Percentiles rank a stretch among this genome's conserved stretches.
Evolutionary conservation across 1,284 basidiomycete genomes (phyloP).

Genomic region (Ceratobasidium sp.): DNA sequence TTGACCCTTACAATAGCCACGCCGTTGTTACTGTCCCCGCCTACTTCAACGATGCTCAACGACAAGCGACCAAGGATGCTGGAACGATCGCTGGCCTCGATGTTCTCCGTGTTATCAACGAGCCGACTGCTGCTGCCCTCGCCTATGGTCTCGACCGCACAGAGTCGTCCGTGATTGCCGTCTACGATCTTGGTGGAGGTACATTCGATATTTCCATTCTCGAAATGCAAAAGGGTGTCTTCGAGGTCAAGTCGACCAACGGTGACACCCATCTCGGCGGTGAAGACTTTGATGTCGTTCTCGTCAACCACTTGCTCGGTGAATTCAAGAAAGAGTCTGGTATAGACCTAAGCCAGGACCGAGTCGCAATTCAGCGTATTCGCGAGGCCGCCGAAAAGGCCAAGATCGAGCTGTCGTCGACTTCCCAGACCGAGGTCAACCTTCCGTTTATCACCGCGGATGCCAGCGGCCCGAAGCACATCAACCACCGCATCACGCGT

Average conservation of each 20-base stretch:
- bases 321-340: slow-evolving; percentile 96
- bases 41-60: slow-evolving; percentile 99
- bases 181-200: slow-evolving; percentile 95
- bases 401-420: slow-evolving; percentile 96
- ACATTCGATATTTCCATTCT: slow-evolving; percentile 98
- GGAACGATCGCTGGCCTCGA: slow-evolving; percentile 97
- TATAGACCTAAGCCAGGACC: slow-evolving; percentile 82
- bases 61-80: slow-evolving; percentile 97
- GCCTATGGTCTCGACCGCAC: slow-evolving; percentile 92
- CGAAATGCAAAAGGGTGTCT: slow-evolving; percentile 99
- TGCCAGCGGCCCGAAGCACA: slow-evolving; percentile 93
- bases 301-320: slow-evolving; percentile 86
- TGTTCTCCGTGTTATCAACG: slow-evolving; percentile 98
- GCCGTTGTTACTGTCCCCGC: slow-evolving; percentile 95
- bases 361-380: slow-evolving; percentile 99
- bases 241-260: slow-evolving; percentile 99
- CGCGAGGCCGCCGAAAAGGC: slow-evolving; percentile 99
- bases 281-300: slow-evolving; percentile 95
- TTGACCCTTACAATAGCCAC: slow-evolving; percentile 56
- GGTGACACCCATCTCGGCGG: slow-evolving; percentile 99
- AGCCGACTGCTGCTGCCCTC: slow-evolving; percentile 96
- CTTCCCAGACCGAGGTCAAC: slow-evolving; percentile 94
- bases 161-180: slow-evolving; percentile 89
- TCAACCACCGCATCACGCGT: slow-evolving; percentile 89
- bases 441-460: slow-evolving; percentile 97